These are phyloP conservation scores for Polytrichum formosum DNA, from an alignment of 225 moss, liverwort and hornwort species.

Conservation along the genomic window DNA sequence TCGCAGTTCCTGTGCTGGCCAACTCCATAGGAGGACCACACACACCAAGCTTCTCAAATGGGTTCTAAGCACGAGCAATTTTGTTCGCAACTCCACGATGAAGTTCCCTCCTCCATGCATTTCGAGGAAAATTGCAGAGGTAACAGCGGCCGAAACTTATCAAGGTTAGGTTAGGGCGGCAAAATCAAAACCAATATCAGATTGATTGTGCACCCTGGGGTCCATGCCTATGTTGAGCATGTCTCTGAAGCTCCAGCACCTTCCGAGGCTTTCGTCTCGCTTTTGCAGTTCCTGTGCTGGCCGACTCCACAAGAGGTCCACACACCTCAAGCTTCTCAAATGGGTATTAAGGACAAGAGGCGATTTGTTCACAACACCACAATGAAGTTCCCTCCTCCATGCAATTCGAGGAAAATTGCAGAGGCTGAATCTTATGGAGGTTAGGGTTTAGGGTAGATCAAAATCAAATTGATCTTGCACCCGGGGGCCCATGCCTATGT, in stretches of 20 bases:
- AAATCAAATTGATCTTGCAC: slow-evolving; percentile 40
- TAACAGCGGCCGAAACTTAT: too few relatives aligned
- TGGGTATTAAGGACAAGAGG: neutral
- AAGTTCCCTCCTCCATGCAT: neutral
- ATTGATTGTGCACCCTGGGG: slow-evolving; percentile 36
- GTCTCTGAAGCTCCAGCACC: slow-evolving; percentile 56
- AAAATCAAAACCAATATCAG: neutral
- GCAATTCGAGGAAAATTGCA: neutral
- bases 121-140: neutral
- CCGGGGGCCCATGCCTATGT: slow-evolving; percentile 34
- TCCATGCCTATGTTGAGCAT: slow-evolving; percentile 41
- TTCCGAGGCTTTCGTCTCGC: slow-evolving; percentile 76
- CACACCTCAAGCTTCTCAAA: slow-evolving; percentile 68
- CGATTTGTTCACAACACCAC: too few relatives aligned
- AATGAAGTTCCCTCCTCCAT: slow-evolving; percentile 2
- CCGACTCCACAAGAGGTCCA: slow-evolving; percentile 73
- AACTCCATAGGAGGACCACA: slow-evolving; percentile 78
- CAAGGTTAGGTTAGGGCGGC: neutral
- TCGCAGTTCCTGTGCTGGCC: slow-evolving; percentile 73
- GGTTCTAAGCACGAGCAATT: neutral
- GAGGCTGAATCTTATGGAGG: too few relatives aligned
- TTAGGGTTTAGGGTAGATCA: neutral
- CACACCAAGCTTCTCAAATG: slow-evolving; percentile 64
- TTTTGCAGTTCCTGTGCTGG: slow-evolving; percentile 75
- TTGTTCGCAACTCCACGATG: too few relatives aligned